phyloP scores from a whole-genome alignment of 2,329 filamentous ascomycete genomes.

The Alternaria infectoria region DNA sequence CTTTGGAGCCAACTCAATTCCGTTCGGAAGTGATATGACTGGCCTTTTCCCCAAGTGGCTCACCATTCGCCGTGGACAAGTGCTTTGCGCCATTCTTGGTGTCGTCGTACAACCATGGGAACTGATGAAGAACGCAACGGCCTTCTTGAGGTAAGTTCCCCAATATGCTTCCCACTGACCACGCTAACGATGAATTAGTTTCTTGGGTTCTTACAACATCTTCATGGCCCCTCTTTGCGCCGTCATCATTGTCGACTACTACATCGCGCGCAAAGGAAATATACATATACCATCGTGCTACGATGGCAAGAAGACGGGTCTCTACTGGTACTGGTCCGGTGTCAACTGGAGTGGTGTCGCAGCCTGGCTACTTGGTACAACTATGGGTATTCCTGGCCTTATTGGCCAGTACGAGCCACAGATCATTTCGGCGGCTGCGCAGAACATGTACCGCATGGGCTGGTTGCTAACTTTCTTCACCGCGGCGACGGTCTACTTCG shows the following conservation, averaged over 20 bases:
- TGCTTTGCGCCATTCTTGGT: constrained; percentile 49
- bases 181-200: constrained; percentile 36
- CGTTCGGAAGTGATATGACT: constrained; percentile 51
- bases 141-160: constrained; percentile 41
- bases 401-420: constrained; percentile 39
- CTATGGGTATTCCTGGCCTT: constrained; percentile 45
- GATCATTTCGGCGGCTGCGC: constrained; percentile 38
- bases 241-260: constrained; percentile 50
- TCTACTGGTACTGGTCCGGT: constrained; percentile 43
- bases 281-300: constrained; percentile 51
- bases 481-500: constrained; percentile 35
- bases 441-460: constrained; percentile 47
- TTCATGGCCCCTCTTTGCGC: constrained; percentile 52
- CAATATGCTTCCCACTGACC: too few species aligned
- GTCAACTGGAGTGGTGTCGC: constrained; percentile 42
- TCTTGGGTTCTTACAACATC: constrained; percentile 51
- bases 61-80: constrained; percentile 52
- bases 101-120: constrained; percentile 52
- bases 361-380: constrained; percentile 39
- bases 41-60: constrained; percentile 52
- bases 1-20: constrained; percentile 51
- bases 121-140: constrained; percentile 49
- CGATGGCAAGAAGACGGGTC: constrained; percentile 19
- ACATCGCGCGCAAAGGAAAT: constrained; percentile 50
- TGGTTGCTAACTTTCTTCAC: constrained; percentile 43